Conservation (phyloP, 2,329 filamentous ascomycete species). For the Ascocoryne sarcoides region DNA sequence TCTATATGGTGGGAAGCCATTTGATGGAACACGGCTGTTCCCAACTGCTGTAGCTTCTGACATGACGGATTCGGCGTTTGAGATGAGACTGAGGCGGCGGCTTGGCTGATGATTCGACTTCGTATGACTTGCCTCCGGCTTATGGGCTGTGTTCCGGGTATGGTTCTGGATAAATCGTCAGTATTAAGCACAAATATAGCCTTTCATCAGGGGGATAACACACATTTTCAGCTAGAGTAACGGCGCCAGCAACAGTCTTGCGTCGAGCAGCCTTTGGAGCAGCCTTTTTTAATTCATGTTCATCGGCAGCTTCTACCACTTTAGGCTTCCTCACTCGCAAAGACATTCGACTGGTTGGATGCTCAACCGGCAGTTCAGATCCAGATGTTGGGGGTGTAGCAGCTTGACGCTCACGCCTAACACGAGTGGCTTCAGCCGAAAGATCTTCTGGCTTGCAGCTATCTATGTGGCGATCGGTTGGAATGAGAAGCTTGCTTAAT, state of each 20-base stretch:
- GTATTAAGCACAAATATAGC: constrained; percentile 7
- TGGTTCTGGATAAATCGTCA: constrained; percentile 14
- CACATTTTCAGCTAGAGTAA: constrained; percentile 39
- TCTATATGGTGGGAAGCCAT: constrained; percentile 19
- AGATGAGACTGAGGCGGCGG: constrained; percentile 37
- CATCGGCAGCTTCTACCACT: constrained; percentile 41
- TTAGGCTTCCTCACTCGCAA: constrained; percentile 61
- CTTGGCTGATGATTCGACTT: constrained; percentile 23
- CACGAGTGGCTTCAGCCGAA: constrained; percentile 55
- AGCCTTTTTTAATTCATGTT: constrained; percentile 36
- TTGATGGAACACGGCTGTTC: constrained; percentile 23
- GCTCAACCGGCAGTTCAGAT: constrained; percentile 18
- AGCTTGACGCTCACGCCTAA: constrained; percentile 56
- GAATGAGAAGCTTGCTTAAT: constrained; percentile 74
- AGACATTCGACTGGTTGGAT: constrained; percentile 54
- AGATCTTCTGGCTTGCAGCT: constrained; percentile 76
- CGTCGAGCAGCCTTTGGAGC: constrained; percentile 39
- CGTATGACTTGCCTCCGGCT: constrained; percentile 22
- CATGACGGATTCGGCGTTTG: constrained; percentile 29
- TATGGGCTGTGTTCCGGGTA: constrained; percentile 21
- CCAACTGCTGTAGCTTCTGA: constrained; percentile 18
- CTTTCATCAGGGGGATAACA: too few species aligned
- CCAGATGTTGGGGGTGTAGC: constrained; percentile 31
- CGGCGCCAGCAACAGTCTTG: constrained; percentile 50
- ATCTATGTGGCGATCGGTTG: constrained; percentile 60